Percentiles rank a stretch among this genome's conserved stretches.
Conservation (phyloP, 2,329 filamentous ascomycete species). For the Fusarium sp. region DNA sequence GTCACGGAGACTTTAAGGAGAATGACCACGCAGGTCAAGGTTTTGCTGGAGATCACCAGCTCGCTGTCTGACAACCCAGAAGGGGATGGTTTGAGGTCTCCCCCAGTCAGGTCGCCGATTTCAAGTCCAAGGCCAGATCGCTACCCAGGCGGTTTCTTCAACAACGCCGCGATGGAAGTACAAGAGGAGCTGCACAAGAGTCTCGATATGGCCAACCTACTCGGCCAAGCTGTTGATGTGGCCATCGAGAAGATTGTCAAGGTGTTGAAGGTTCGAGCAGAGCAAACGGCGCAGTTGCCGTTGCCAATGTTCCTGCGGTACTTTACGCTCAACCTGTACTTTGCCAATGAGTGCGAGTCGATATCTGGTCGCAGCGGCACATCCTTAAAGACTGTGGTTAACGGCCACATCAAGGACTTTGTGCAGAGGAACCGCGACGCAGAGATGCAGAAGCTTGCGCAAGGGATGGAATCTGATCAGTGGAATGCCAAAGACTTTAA, state of each 20-base stretch:
- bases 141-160: constrained; percentile 34
- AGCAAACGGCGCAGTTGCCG: constrained; percentile 76
- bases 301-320: constrained; percentile 81
- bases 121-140: constrained; percentile 61
- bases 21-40: constrained; percentile 90
- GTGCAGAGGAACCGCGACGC: constrained; percentile 77
- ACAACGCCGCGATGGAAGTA: constrained; percentile 57
- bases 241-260: constrained; percentile 83
- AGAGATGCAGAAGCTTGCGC: constrained; percentile 80
- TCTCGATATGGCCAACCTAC: constrained; percentile 80
- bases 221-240: constrained; percentile 84
- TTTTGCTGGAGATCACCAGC: constrained; percentile 93
- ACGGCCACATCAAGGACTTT: constrained; percentile 84
- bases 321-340: constrained; percentile 84
- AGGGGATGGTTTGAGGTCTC: constrained; percentile 59
- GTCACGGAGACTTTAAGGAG: constrained; percentile 89
- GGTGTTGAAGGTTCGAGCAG: constrained; percentile 80
- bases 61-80: constrained; percentile 64
- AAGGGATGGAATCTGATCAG: constrained; percentile 82
- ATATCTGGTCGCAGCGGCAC: constrained; percentile 83
- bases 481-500: constrained; percentile 84
- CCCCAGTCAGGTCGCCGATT: constrained; percentile 63
- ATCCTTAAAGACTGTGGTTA: constrained; percentile 81
- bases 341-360: constrained; percentile 88
- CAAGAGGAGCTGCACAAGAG: constrained; percentile 83